Base-by-base conservation (phyloP, 2,329 filamentous ascomycete genomes). In the Drechmeria coniospora region DNA sequence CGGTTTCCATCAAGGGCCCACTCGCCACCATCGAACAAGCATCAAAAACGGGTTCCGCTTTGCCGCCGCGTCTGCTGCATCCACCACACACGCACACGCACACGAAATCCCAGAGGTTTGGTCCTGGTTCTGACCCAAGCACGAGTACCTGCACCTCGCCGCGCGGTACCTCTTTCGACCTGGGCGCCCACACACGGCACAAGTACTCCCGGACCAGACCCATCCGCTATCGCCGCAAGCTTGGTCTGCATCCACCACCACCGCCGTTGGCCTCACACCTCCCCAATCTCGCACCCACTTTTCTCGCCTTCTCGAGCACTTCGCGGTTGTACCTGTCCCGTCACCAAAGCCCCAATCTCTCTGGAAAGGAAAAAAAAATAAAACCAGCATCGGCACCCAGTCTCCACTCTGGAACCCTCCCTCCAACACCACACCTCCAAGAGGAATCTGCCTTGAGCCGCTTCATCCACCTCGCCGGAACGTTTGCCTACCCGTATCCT, bases 401-500 rank as follows among this genome's bases (percentile, higher is more conserved):
- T 58, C 56, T 54, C 57, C 57, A 59, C 56, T 52, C 49, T 47
- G 43, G 27, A 53, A 53, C 50, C 52, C 53, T 58, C 51, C 54
- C 54, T 54, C 53, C 51, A 56, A 50, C 54, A 37, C 34, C 34
- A 36, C 51, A 47, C 43, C 44, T 56, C 50, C 50, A 46, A 50
- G 37, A 50, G 50, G 50, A 43, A 46, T 48, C 45, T 51, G 41
- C 43, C 42, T 47, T 45, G 45, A 52, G 33, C 35, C 28, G 49
- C 52, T 47, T 53, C 53, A 54, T 50, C 48, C 49, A 50, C 50
- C 45, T 46, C 37, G 36, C 37, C 43, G 43, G 50, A 48, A 47
- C 45, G 33, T 32, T 41, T 39, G 36, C 39, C 29, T 35, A 33
- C 30, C 41, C 35, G 32, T 39, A 39, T 39, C 40, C 33, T 41